Evolutionary conservation across 2,329 filamentous ascomycete species (phyloP).

Genomic region (Aspergillus terreus): DNA sequence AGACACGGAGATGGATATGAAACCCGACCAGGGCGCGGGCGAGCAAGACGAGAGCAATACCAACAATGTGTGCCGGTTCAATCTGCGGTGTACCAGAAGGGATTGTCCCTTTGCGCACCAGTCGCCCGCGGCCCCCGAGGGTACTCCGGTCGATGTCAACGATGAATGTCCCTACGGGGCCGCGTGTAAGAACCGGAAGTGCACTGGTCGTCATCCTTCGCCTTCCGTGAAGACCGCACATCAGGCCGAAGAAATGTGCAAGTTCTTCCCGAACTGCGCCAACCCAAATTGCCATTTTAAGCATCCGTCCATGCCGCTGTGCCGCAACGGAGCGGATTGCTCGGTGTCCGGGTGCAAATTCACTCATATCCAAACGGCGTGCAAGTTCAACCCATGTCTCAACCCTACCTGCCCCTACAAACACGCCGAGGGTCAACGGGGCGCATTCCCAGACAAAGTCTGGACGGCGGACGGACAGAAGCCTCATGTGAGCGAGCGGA

Average conservation of each 20-base stretch:
- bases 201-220: conserved; percentile 85
- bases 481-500: conserved; percentile 79
- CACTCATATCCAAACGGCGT: conserved; percentile 77
- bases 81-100: conserved; percentile 79
- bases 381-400: conserved; percentile 87
- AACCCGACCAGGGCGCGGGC: conserved; percentile 28
- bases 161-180: conserved; percentile 81
- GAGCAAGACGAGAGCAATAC: conserved; percentile 53
- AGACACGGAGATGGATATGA: conserved; percentile 39
- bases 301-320: conserved; percentile 81
- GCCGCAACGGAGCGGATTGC: conserved; percentile 89
- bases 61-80: conserved; percentile 80
- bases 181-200: conserved; percentile 95
- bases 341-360: conserved; percentile 79
- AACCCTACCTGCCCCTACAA: conserved; percentile 86
- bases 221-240: conserved; percentile 76
- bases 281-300: conserved; percentile 85
- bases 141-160: conserved; percentile 70
- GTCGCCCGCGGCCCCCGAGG: conserved; percentile 80
- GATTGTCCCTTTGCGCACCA: conserved; percentile 94
- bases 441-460: conserved; percentile 80
- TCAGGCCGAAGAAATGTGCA: conserved; percentile 81
- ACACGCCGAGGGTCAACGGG: conserved; percentile 86
- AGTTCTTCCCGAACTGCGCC: conserved; percentile 86
- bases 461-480: conserved; percentile 67